These are phyloP conservation scores for Murraya paniculata DNA, from an alignment of 345 rosid genomes.

Conservation along the genomic window DNA sequence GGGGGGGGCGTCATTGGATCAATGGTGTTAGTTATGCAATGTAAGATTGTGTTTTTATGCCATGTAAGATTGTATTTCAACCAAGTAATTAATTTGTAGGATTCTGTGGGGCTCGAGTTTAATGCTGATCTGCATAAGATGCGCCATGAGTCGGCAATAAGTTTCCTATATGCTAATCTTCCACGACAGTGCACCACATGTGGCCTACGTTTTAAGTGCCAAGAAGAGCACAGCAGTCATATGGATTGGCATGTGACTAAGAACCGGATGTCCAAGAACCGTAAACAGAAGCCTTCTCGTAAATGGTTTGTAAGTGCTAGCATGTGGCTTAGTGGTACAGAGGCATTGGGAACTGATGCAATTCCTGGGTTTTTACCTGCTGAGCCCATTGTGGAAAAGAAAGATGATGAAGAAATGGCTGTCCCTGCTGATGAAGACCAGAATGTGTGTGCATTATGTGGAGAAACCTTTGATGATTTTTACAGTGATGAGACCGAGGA, in stretches of 20 bases:
- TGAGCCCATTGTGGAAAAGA: slow-evolving; percentile 68
- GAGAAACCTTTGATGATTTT: slow-evolving; percentile 94
- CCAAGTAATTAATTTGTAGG: slow-evolving; percentile 47
- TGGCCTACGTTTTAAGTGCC: slow-evolving; percentile 88
- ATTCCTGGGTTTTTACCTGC: slow-evolving; percentile 87
- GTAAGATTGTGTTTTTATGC: slow-evolving; percentile 19
- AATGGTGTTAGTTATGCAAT: slow-evolving; percentile 2
- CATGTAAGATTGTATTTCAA: slow-evolving; percentile 24
- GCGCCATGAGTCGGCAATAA: slow-evolving; percentile 80
- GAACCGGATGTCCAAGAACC: slow-evolving; percentile 92
- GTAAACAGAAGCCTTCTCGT: slow-evolving; percentile 92
- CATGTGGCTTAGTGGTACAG: slow-evolving; percentile 99
- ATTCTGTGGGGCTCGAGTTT: slow-evolving; percentile 70
- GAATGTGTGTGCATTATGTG: slow-evolving; percentile 88
- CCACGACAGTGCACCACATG: slow-evolving; percentile 98
- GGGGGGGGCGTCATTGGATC: background rate
- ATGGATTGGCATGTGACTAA: slow-evolving; percentile 99
- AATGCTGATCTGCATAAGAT: slow-evolving; percentile 75
- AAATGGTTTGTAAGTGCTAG: slow-evolving; percentile 95
- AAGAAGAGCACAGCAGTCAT: slow-evolving; percentile 94
- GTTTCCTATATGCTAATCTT: slow-evolving; percentile 74
- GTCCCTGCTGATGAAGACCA: slow-evolving; percentile 99
- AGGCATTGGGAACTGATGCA: slow-evolving; percentile 90
- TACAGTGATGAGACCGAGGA: slow-evolving; percentile 96
- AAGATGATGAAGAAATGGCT: slow-evolving; percentile 87